These are phyloP conservation scores for Elsinoe batatas DNA, from an alignment of 2,329 filamentous ascomycete genomes.

Conservation along the genomic window DNA sequence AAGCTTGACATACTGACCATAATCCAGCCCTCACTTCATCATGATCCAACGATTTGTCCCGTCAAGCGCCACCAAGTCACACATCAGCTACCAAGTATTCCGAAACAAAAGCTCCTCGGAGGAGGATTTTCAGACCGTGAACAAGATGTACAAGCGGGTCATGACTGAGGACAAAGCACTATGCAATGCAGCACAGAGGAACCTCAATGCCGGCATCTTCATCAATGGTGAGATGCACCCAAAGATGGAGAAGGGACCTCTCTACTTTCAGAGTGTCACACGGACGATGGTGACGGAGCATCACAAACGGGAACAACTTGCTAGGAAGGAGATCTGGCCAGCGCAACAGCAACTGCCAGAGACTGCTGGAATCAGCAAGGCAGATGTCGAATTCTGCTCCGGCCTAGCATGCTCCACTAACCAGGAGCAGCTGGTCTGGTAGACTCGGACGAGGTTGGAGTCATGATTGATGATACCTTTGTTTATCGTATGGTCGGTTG, in stretches of 20 bases:
- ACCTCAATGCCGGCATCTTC: conserved; percentile 52
- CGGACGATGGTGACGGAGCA: conserved; percentile 21
- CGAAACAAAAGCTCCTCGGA: conserved; percentile 50
- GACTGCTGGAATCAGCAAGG: conserved; percentile 2
- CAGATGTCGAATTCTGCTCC: conserved; percentile 12
- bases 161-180: conserved; percentile 57
- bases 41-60: conserved; percentile 51
- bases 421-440: conserved; percentile 17
- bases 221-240: conserved; percentile 55
- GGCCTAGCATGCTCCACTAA: conserved; percentile 11
- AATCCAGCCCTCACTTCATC: conserved; percentile 6
- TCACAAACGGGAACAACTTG: conserved; percentile 20
- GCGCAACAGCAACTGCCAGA: conserved; percentile 20
- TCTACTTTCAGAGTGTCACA: conserved; percentile 16
- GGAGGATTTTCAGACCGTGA: conserved; percentile 48
- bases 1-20: not conserved
- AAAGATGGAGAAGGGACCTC: conserved; percentile 39
- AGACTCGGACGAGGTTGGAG: not conserved
- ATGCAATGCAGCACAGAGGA: conserved; percentile 49
- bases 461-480: no score
- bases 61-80: conserved; percentile 38
- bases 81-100: conserved; percentile 55
- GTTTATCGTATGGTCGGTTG: no score
- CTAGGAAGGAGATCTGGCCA: conserved; percentile 22
- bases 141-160: conserved; percentile 52